Evolutionary conservation across 2,329 filamentous ascomycete species (phyloP), one percentile per base, ranked within the genome.

Genomic region (Fusarium heterosporum): DNA sequence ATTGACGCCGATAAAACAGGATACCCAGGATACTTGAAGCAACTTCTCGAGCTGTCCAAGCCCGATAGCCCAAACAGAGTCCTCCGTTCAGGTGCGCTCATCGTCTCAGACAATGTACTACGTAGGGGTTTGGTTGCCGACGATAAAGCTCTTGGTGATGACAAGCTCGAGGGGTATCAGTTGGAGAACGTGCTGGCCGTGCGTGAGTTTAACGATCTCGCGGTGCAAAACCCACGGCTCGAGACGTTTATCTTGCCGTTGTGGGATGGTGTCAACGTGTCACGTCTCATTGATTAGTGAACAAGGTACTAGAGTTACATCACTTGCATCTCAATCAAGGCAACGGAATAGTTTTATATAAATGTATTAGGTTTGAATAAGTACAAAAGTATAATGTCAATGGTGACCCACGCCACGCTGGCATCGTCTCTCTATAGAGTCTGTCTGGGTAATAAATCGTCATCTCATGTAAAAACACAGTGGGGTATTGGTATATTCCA

Each of bases 101-200:
- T 87, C 60, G 75, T 87, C 14, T 84, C 82, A 1, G 85, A 87
- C 72, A 87, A 87, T 56, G 79, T 84, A 40, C 78, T 88, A 26
- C 81, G 81, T 4, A 74, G 77, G 8, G 84, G 80, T 8, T 75
- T 84, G 13, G 81, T 87, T 5, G 84, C 81, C 6, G 78, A 79
- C 50, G 76, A 77, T 22, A 70, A 69, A 30, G 64, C 58, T 25
- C 53, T 61, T 6, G 56, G 60, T 11, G 29, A 54, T 51, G 52
- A 54, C 40, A 46, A 66, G 65, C 43, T 72, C 12, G 70, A 72
- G 25, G 64, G 65, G n/a, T 45, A 52, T 17, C 52, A 48, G 26
- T 53, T 68, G 14, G 50, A 50, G 7, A 72, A 72, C 11, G 46
- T 79, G 6, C 54, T 69, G 19, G 73, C 73, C 10, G 53, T 81